Evolutionary conservation across 495 filamentous ascomycete species (phyloP).

Genomic region (Saxophila tyrrhenica): DNA sequence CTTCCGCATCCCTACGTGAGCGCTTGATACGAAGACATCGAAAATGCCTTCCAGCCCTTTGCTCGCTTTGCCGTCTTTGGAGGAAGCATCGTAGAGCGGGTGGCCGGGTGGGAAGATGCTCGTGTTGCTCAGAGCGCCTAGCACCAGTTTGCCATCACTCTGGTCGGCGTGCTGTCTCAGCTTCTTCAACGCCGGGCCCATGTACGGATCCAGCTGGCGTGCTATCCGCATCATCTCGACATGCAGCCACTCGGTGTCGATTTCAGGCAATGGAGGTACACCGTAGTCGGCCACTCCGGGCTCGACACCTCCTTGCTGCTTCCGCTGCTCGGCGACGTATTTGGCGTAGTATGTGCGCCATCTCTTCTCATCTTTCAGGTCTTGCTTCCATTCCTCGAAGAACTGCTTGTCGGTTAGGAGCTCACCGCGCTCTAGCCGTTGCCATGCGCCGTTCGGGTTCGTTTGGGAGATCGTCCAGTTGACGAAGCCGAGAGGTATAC

Average conservation of each 20-base stretch:
- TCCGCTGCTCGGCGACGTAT: conserved; percentile 9
- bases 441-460: conserved; percentile 78
- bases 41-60: conserved; percentile 16
- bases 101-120: conserved; percentile 55
- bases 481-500: conserved; percentile 77
- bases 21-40: conserved; percentile 48
- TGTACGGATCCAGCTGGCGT: conserved; percentile 63
- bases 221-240: conserved; percentile 82
- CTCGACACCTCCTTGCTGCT: conserved; percentile 28
- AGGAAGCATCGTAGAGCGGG: conserved; percentile 9
- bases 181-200: conserved; percentile 71
- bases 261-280: conserved; percentile 52
- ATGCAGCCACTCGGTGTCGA: conserved; percentile 77
- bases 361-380: conserved; percentile 51
- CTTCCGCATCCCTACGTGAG: conserved; percentile 81
- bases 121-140: conserved; percentile 83
- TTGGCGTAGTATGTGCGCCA: conserved; percentile 54
- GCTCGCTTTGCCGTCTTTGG: conserved; percentile 2
- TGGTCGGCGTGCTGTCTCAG: conserved; percentile 44
- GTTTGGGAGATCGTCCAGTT: conserved; percentile 76
- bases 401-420: conserved; percentile 46
- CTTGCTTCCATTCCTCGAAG: conserved; percentile 63
- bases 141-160: conserved; percentile 40
- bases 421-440: conserved; percentile 45
- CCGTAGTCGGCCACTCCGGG: conserved; percentile 22